Percentiles rank a stretch among this genome's conserved stretches.
These are phyloP conservation scores for Lophiostoma macrostomum DNA, from an alignment of 495 filamentous ascomycete species.

Conservation along the genomic window DNA sequence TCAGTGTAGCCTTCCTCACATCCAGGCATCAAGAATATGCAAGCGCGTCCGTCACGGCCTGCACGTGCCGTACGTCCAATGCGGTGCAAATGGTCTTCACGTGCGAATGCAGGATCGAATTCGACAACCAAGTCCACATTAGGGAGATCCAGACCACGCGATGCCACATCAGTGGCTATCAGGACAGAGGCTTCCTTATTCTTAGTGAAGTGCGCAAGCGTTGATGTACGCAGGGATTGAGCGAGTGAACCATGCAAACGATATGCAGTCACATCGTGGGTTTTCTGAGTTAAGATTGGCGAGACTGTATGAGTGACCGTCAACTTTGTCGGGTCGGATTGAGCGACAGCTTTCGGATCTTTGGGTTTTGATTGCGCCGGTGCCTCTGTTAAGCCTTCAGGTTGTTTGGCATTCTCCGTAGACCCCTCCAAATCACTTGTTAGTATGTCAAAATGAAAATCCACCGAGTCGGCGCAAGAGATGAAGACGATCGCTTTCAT, in stretches of 20 bases:
- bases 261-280: conserved; percentile 60
- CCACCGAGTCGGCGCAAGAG: conserved; percentile 92
- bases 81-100: conserved; percentile 88
- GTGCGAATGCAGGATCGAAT: conserved; percentile 88
- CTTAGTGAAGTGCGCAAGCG: conserved; percentile 70
- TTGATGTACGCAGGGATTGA: conserved; percentile 80
- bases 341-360: conserved; percentile 13
- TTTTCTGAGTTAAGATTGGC: conserved; percentile 25
- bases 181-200: conserved; percentile 66
- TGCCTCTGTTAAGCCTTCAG: conserved; percentile 15
- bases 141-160: conserved; percentile 88
- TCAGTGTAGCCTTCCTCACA: conserved; percentile 85
- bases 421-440: conserved; percentile 43
- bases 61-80: conserved; percentile 93
- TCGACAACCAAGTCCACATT: conserved; percentile 92
- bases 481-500: conserved; percentile 97
- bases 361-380: not conserved
- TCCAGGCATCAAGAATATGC: conserved; percentile 86
- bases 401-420: conserved; percentile 28
- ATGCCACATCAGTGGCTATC: conserved; percentile 91
- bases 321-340: conserved; percentile 34
- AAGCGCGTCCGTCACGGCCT: conserved; percentile 80
- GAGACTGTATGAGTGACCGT: conserved; percentile 25
- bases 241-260: conserved; percentile 91
- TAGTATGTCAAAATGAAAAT: conserved; percentile 93